Evolutionary conservation across 371 early-diverging fungal genomes (phyloP).

Genomic region (Mucor circinelloides): DNA sequence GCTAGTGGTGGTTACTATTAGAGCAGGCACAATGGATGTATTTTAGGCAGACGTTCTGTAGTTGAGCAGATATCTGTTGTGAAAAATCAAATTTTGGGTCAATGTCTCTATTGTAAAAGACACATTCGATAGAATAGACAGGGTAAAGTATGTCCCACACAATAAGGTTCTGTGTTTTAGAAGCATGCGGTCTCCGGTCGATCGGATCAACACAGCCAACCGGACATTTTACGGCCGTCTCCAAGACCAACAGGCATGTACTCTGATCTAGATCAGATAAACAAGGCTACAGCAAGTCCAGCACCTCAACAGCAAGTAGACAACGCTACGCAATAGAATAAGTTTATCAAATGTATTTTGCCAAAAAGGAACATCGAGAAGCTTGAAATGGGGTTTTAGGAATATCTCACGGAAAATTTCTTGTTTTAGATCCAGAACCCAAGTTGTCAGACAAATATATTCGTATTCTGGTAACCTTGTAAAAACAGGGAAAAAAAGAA

Average conservation of each 20-base stretch:
- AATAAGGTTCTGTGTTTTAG: not conserved
- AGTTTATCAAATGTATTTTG: too few relatives aligned
- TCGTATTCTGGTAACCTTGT: not conserved
- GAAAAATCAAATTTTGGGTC: not conserved
- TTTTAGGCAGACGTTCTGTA: not conserved
- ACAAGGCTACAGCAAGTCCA: too few relatives aligned
- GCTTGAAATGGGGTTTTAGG: too few relatives aligned
- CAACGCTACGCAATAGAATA: too few relatives aligned
- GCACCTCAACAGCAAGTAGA: too few relatives aligned
- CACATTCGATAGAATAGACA: not conserved
- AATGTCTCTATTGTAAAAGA: not conserved
- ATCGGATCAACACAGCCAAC: constrained; percentile 8
- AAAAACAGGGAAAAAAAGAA: not conserved
- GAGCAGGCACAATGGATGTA: not conserved
- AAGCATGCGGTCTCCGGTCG: not conserved
- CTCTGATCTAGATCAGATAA: too few relatives aligned
- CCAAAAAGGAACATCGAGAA: too few relatives aligned
- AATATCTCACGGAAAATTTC: too few relatives aligned
- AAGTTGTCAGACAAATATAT: too few relatives aligned
- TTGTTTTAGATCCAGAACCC: too few relatives aligned
- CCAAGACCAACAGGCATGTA: too few relatives aligned
- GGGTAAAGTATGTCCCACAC: constrained; percentile 11
- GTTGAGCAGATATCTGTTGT: not conserved
- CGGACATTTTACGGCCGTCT: not conserved
- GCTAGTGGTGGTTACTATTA: not conserved